Base-by-base conservation (phyloP, 495 filamentous ascomycete genomes). In the Penicillium canescens region DNA sequence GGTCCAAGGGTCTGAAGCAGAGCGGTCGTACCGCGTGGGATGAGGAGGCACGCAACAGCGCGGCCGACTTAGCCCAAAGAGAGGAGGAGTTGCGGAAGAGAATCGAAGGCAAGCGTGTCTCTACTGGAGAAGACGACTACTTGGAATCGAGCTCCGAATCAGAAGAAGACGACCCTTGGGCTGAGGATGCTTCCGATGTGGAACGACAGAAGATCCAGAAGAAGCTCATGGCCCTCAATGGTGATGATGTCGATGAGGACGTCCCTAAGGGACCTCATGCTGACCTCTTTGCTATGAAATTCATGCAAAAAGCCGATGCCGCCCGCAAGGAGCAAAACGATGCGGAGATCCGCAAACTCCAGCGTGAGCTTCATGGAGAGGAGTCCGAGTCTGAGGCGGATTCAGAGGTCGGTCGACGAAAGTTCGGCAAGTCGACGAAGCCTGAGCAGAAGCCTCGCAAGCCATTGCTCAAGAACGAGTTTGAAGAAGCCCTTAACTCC, bases 281-380 rank as follows among this genome's bases (percentile, higher is more conserved):
- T 16, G 80, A 78, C 51, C 73, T 96, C 8, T 77, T 83, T 59
- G 78, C 79, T 24, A 88, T 96, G 88, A 87, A 88, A 60, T 98
- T 98, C 63, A 98, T 98, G 94, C 83, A 86, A 57, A 90, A 85
- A 38, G 92, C 91, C 11, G 91, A 97, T 56, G 88, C 85, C 10
- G 75, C 82, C 36, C 82, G 81, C 56, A 92, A 86, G 63, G 83
- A 84, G 47, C 77, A 84, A 54, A 98, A 97, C 50, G 90, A 96
- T 61, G 86, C 88, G 36, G 82, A 89, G 37, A 72, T 94, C n/a
- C 84, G 87, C 52, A 73, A 82, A 46, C 80, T 98, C 23, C 82
- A 88, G 36, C 82, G 83, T 54, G 89, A 96, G 33, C 74, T 96
- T 2, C 83, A 71, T 41, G 77, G 78, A 3, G 79, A 82, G 35